Evolutionary conservation across 805 yeast genomes (phyloP).

Genomic region (Teunomyces gatunensis): DNA sequence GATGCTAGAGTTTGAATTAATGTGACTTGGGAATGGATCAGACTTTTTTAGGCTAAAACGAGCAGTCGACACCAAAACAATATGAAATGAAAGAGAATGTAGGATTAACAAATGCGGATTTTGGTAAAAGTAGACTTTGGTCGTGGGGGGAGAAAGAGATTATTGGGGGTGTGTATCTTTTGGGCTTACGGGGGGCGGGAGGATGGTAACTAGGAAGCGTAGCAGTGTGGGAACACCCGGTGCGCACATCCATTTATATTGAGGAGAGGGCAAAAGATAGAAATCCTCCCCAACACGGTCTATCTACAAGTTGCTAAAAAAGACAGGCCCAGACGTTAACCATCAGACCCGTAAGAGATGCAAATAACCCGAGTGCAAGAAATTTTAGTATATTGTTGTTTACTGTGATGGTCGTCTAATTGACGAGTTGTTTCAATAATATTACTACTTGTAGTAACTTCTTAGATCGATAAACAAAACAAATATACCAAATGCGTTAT

Average conservation of each 20-base stretch:
- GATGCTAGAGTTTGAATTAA: background rate
- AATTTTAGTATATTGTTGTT: slow-evolving; percentile 2
- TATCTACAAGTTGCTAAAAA: background rate
- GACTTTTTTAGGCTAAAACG: slow-evolving; percentile 3
- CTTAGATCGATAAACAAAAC: slow-evolving; percentile 3
- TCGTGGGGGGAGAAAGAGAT: slow-evolving; percentile 1
- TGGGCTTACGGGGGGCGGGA: slow-evolving; percentile 6
- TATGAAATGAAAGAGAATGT: slow-evolving; percentile 4
- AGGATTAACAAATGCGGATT: slow-evolving; percentile 3
- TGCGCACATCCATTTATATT: slow-evolving; percentile 1
- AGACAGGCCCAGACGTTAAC: background rate
- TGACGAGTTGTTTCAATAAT: slow-evolving; percentile 1
- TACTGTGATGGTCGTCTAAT: slow-evolving; percentile 3
- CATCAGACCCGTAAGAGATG: background rate
- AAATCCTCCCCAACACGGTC: background rate
- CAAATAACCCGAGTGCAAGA: background rate
- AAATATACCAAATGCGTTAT: background rate
- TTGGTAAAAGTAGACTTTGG: background rate
- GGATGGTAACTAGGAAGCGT: slow-evolving; percentile 3
- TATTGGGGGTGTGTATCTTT: slow-evolving; percentile 1
- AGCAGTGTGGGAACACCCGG: slow-evolving; percentile 1
- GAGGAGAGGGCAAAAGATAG: background rate
- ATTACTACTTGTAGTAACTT: slow-evolving; percentile 1
- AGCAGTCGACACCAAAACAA: slow-evolving; percentile 3
- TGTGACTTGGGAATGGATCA: slow-evolving; percentile 1